Evolutionary conservation across 331 rosid genomes (phyloP), one percentile per base, ranked within the genome.

Genomic region (Telfairia occidentalis): DNA sequence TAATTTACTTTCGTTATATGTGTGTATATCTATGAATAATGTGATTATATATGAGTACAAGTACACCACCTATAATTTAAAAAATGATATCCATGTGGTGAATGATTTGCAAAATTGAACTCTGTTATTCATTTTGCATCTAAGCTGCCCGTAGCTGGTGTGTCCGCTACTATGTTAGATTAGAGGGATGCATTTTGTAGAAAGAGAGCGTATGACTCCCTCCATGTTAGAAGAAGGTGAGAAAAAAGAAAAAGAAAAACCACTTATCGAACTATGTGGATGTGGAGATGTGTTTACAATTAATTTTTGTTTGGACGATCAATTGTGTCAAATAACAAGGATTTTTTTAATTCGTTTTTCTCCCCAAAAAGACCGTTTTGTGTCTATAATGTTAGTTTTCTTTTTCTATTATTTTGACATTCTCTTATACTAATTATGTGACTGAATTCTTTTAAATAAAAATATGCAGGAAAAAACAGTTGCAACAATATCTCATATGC

Each of bases 401-500:
- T 0, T n/a, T 50, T 73, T 9, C 55, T 58, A 35, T 18, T 58
- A 29, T 37, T 30, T 15, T 57, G 61, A 12, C 61, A 23, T 38
- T 65, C 72, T 38, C 49, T 19, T 42, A 57, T 16, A 26, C 45
- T 57, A 9, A 28, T 34, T 48, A 38, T 74, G 23, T 7, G 21
- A 73, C 30, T 24, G 46, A 40, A 60, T 77, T 79, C 34, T 77
- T 76, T 38, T 73, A 37, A 43, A 32, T 24, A 38, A 53, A 69
- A 69, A 59, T 78, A 4, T 85, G 83, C 96, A 95, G 99, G 99
- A 92, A 85, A 95, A 92, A 86, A 77, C 90, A 21, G 92, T 95
- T 52, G 96, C 97, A 79, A 79, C 96, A 53, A 95, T 95, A 73
- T 90, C 99, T 58, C 96, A 95, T 80, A 90, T 95, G 89, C 96